These are phyloP conservation scores for Diaporthe capsici DNA, from an alignment of 2,329 filamentous ascomycete species.

Conservation along the genomic window DNA sequence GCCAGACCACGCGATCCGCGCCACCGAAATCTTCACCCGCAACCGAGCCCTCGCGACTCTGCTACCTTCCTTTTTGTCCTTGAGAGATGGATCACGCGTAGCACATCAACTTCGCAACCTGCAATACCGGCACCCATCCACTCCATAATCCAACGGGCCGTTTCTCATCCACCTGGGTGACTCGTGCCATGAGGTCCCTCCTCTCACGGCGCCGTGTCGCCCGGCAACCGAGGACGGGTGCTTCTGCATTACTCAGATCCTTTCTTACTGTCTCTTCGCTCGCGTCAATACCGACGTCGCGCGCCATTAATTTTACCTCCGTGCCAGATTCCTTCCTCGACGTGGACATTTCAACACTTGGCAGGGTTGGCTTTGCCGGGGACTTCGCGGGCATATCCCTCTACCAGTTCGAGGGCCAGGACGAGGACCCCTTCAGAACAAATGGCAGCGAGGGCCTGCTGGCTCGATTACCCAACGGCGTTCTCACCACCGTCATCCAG, in stretches of 20 bases:
- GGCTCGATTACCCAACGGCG: constrained; percentile 86
- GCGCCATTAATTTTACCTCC: constrained; percentile 71
- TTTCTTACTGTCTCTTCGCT: constrained; percentile 53
- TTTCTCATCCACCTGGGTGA: constrained; percentile 36
- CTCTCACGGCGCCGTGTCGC: constrained; percentile 58
- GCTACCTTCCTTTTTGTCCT: neutral
- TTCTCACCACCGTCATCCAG: constrained; percentile 79
- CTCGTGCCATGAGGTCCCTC: constrained; percentile 63
- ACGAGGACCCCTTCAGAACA: constrained; percentile 73
- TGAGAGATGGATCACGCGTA: constrained; percentile 42
- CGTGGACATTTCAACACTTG: constrained; percentile 83
- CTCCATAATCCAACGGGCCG: neutral
- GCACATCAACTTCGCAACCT: neutral
- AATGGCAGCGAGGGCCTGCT: constrained; percentile 89
- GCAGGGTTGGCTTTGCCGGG: constrained; percentile 87
- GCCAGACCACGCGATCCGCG: neutral
- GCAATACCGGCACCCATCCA: neutral
- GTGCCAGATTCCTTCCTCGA: constrained; percentile 72
- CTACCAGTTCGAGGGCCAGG: constrained; percentile 88
- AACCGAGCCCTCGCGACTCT: constrained; percentile 9
- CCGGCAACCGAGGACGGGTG: constrained; percentile 49
- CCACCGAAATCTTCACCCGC: constrained; percentile 4
- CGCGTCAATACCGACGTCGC: constrained; percentile 55
- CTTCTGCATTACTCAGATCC: constrained; percentile 44
- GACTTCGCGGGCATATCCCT: constrained; percentile 94